A percentile compares a stretch with the other conserved stretches of the same genome.
These are phyloP conservation scores for Rhexocercosporidium sp. DNA, from an alignment of 2,329 filamentous ascomycete species.

Conservation along the genomic window DNA sequence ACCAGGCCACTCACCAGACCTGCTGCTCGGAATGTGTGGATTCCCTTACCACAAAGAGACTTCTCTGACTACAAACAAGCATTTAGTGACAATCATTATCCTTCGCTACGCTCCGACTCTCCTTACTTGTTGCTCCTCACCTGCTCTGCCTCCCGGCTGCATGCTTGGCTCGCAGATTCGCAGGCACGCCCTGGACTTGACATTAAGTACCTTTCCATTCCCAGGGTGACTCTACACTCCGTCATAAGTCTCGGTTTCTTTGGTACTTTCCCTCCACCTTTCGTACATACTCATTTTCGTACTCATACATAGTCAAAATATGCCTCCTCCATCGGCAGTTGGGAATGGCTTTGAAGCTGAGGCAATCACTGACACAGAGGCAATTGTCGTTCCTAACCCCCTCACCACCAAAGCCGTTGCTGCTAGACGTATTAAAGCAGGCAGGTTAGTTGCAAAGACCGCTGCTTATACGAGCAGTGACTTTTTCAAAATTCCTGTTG, in stretches of 20 bases:
- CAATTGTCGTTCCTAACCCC: conserved; percentile 39
- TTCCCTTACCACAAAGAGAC: background rate
- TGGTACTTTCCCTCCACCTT: background rate
- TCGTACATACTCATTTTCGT: conserved; percentile 11
- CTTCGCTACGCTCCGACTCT: background rate
- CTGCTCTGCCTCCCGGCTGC: background rate
- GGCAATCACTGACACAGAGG: conserved; percentile 51
- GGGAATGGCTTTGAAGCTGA: conserved; percentile 28
- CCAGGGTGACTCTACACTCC: background rate
- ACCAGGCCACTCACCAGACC: too few species aligned
- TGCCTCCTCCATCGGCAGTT: conserved; percentile 50
- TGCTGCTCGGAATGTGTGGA: background rate
- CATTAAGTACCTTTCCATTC: background rate
- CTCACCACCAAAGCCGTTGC: conserved; percentile 71
- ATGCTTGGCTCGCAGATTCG: background rate
- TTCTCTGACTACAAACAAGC: background rate
- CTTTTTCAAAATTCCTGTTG: conserved; percentile 78
- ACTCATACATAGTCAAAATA: conserved; percentile 14
- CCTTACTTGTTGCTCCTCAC: background rate
- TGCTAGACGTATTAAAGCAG: conserved; percentile 71
- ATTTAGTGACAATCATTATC: background rate
- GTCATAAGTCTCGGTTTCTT: background rate
- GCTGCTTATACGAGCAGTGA: conserved; percentile 80
- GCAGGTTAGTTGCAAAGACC: conserved; percentile 73
- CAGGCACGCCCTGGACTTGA: background rate